These are phyloP conservation scores for Chloropicon primus DNA, from an alignment of 139 green algal species.

Conservation along the genomic window DNA sequence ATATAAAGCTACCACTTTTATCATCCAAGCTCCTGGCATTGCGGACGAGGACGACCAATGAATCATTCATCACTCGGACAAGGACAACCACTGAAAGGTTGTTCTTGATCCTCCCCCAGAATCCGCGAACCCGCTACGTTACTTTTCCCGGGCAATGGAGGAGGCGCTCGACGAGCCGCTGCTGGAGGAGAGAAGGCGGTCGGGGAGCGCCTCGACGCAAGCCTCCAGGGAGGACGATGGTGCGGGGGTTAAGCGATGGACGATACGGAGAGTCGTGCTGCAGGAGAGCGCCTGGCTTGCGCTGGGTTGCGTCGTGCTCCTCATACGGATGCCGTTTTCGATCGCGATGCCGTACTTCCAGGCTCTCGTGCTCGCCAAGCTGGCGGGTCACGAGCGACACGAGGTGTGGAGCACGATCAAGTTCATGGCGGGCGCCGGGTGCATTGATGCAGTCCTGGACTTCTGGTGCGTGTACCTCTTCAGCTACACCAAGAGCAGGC, in stretches of 20 bases:
- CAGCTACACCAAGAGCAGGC: background rate
- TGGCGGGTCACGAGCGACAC: background rate
- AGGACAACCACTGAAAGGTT: too few species aligned
- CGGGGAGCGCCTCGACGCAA: background rate
- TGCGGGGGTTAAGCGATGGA: too few species aligned
- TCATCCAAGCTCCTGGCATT: too few species aligned
- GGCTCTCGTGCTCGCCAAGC: background rate
- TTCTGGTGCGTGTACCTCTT: constrained; percentile 22
- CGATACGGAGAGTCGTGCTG: background rate
- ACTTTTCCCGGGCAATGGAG: too few species aligned
- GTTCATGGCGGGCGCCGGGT: background rate
- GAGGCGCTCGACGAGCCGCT: background rate
- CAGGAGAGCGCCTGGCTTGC: background rate
- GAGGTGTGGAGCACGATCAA: background rate
- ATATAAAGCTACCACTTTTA: too few species aligned
- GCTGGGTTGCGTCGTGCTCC: background rate
- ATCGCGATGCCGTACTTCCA: constrained; percentile 11
- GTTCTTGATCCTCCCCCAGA: too few species aligned
- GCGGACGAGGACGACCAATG: too few species aligned
- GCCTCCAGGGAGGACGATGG: too few species aligned
- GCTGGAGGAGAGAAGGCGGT: background rate
- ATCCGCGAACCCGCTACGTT: too few species aligned
- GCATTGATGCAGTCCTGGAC: constrained; percentile 5
- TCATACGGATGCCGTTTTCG: constrained; percentile 8
- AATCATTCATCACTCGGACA: too few species aligned